Evolutionary conservation across 805 yeast species (phyloP).

Genomic region (Ascoidea asiatica): DNA sequence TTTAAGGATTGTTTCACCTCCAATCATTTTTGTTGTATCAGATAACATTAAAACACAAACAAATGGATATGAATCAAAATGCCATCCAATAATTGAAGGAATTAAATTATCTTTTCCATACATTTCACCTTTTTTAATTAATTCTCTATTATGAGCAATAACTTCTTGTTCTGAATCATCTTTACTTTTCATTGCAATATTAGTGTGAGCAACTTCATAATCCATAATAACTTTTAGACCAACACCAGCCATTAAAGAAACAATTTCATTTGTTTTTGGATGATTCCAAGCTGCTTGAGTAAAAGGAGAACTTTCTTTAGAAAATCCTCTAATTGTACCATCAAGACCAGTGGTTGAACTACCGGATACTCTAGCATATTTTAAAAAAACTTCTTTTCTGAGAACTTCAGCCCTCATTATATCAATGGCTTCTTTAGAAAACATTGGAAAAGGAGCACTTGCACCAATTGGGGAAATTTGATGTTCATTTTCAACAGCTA

Average conservation of each 20-base stretch:
- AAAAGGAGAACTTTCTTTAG: slow-evolving; percentile 33
- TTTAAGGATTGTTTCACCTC: slow-evolving; percentile 45
- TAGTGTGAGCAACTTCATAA: slow-evolving; percentile 42
- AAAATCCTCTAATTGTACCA: slow-evolving; percentile 37
- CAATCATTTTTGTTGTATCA: slow-evolving; percentile 43
- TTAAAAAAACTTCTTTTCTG: slow-evolving; percentile 26
- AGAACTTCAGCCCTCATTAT: slow-evolving; percentile 38
- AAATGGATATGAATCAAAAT: slow-evolving; percentile 50
- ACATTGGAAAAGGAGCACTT: slow-evolving; percentile 38
- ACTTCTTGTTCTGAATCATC: background rate
- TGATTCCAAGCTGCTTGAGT: slow-evolving; percentile 45
- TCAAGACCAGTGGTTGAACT: slow-evolving; percentile 35
- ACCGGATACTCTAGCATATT: slow-evolving; percentile 21
- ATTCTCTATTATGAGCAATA: background rate
- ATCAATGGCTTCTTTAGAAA: slow-evolving; percentile 38
- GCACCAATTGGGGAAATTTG: slow-evolving; percentile 34
- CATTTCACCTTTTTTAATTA: background rate
- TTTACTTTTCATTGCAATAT: slow-evolving; percentile 27
- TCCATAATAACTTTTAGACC: slow-evolving; percentile 34
- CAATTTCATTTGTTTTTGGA: slow-evolving; percentile 39
- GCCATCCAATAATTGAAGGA: slow-evolving; percentile 52
- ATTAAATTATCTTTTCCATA: slow-evolving; percentile 11
- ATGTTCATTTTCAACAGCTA: slow-evolving; percentile 23
- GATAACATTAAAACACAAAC: slow-evolving; percentile 53
- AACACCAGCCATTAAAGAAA: slow-evolving; percentile 39